phyloP scores from a whole-genome alignment of 208 protist genomes.

The Crithidia acanthocephali region DNA sequence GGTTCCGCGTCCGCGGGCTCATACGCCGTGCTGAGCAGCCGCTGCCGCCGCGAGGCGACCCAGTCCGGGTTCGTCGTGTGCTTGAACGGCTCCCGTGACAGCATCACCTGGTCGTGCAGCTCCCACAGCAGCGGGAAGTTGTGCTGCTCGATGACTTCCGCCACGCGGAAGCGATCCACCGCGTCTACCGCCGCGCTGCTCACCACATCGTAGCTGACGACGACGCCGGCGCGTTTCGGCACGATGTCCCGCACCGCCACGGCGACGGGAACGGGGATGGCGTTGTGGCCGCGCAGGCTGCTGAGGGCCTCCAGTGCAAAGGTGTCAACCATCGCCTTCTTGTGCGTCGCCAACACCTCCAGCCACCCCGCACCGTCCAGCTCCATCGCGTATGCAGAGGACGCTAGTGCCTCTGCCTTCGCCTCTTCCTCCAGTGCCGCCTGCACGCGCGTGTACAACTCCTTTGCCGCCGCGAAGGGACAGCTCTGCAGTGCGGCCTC shows the following conservation, averaged over 20 bases:
- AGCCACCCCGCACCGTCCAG: conserved; percentile 21
- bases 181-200: neutral
- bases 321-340: conserved; percentile 14
- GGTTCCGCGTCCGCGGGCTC: neutral
- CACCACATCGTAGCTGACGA: conserved; percentile 16
- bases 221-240: conserved; percentile 1
- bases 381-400: conserved; percentile 1
- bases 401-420: neutral
- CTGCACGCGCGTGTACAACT: conserved; percentile 2
- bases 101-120: conserved; percentile 32
- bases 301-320: conserved; percentile 26
- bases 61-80: conserved; percentile 7
- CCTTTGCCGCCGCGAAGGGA: neutral
- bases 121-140: conserved; percentile 39
- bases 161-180: conserved; percentile 20
- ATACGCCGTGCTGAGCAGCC: conserved; percentile 14
- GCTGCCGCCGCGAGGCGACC: conserved; percentile 10
- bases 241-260: conserved; percentile 16
- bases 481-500: conserved; percentile 16
- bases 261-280: neutral
- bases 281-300: conserved; percentile 16
- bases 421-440: neutral
- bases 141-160: conserved; percentile 22
- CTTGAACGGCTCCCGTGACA: neutral
- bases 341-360: conserved; percentile 14